These are phyloP conservation scores for Alisma plantagoaquatica DNA, from an alignment of 106 monocot species.

Conservation along the genomic window DNA sequence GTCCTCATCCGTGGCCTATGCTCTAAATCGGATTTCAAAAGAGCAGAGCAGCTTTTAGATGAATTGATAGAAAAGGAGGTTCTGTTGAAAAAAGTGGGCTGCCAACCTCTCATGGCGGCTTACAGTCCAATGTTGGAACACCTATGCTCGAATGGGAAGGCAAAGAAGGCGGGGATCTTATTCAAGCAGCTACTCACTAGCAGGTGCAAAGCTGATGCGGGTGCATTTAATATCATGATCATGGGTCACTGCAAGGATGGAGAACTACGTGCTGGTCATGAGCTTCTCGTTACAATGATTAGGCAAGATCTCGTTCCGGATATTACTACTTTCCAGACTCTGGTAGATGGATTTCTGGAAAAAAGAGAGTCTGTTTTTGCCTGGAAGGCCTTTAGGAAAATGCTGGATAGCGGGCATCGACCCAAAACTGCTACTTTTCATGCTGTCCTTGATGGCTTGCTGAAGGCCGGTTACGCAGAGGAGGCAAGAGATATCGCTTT, in stretches of 20 bases:
- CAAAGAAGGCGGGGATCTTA: constrained; percentile 54
- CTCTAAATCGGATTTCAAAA: constrained; percentile 23
- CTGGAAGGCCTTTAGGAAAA: constrained; percentile 49
- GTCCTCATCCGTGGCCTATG: constrained; percentile 55
- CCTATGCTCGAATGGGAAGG: constrained; percentile 52
- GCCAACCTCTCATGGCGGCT: constrained; percentile 54
- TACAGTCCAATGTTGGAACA: constrained; percentile 71
- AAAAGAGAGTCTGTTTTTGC: constrained; percentile 33
- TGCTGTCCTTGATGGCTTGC: constrained; percentile 42
- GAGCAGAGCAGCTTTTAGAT: constrained; percentile 63
- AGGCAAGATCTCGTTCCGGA: constrained; percentile 65
- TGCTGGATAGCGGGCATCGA: constrained; percentile 58
- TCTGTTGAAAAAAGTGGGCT: constrained; percentile 34
- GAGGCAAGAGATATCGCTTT: constrained; percentile 45
- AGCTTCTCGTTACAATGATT: constrained; percentile 46
- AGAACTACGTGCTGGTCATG: constrained; percentile 32
- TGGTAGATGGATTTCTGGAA: constrained; percentile 47
- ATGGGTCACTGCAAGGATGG: constrained; percentile 71
- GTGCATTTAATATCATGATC: constrained; percentile 66
- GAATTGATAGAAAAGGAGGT: constrained; percentile 61
- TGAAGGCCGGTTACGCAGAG: constrained; percentile 21
- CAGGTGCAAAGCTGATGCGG: constrained; percentile 53
- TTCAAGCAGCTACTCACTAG: constrained; percentile 45
- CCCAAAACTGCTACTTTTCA: constrained; percentile 57
- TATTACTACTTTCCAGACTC: constrained; percentile 30